These are phyloP conservation scores for Coleophoma eucalyptorum DNA, from an alignment of 2,329 filamentous ascomycete species.

Conservation along the genomic window DNA sequence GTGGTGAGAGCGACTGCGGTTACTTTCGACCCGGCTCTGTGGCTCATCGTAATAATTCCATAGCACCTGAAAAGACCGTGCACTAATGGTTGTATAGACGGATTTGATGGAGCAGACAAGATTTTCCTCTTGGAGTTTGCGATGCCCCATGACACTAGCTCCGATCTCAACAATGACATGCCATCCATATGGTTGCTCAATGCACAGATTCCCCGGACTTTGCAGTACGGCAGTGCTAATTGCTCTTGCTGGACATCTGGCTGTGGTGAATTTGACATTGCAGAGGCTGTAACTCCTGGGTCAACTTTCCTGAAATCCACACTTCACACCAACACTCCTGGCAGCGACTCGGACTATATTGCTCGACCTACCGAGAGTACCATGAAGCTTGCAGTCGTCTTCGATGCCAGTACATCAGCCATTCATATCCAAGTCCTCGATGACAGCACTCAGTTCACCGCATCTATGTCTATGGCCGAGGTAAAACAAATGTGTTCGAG, in stretches of 20 bases:
- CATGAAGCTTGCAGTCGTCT: conserved; percentile 63
- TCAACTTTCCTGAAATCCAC: conserved; percentile 67
- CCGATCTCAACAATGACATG: conserved; percentile 58
- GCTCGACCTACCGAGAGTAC: conserved; percentile 53
- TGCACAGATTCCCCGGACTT: not conserved
- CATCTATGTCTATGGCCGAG: not conserved
- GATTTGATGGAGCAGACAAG: conserved; percentile 67
- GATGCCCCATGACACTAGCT: conserved; percentile 60
- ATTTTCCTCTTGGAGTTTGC: conserved; percentile 70
- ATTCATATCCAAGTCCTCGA: conserved; percentile 54
- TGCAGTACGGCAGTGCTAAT: not conserved
- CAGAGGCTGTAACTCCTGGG: conserved; percentile 65
- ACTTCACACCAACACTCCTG: conserved; percentile 59
- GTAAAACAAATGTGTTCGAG: not conserved
- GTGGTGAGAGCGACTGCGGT: conserved; percentile 41
- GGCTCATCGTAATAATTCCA: conserved; percentile 39
- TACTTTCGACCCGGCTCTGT: conserved; percentile 43
- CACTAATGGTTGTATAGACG: conserved; percentile 43
- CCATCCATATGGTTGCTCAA: conserved; percentile 59
- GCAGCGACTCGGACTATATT: conserved; percentile 70
- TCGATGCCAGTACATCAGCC: conserved; percentile 45
- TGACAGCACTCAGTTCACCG: conserved; percentile 12
- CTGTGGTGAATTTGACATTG: conserved; percentile 74
- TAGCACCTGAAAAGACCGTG: not conserved
- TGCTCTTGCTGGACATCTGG: conserved; percentile 43